A percentile compares a stretch with the other conserved stretches of the same genome.
Evolutionary conservation across 352 stramenopile genomes (phyloP).

Genomic region (Pythium sukuiense): DNA sequence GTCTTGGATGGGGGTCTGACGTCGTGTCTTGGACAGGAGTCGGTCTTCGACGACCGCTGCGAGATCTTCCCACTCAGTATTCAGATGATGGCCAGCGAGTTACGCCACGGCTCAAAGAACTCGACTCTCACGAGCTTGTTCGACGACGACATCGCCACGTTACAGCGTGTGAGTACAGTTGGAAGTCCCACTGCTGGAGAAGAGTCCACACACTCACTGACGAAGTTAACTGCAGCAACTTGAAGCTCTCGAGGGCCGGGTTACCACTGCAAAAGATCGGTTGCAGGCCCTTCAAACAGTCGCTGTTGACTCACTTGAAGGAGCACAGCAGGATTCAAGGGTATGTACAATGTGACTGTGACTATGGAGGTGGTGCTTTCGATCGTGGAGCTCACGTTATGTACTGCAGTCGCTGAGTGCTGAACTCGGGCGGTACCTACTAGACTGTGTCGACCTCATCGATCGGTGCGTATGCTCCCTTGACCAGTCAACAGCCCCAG

Average conservation of each 20-base stretch:
- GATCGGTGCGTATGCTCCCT: slow-evolving; percentile 19
- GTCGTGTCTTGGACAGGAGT: slow-evolving; percentile 20
- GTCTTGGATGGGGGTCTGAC: no score
- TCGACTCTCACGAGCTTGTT: slow-evolving; percentile 10
- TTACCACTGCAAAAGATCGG: slow-evolving; percentile 16
- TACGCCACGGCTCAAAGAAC: slow-evolving; percentile 5
- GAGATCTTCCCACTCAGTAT: slow-evolving; percentile 45
- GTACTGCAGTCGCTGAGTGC: slow-evolving; percentile 26
- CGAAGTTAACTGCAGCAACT: slow-evolving; percentile 19
- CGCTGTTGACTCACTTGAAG: slow-evolving; percentile 2
- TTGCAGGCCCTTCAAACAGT: slow-evolving; percentile 18
- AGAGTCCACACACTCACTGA: neutral
- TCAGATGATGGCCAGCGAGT: slow-evolving; percentile 33
- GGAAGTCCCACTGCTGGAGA: neutral
- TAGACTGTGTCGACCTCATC: slow-evolving; percentile 34
- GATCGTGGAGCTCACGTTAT: neutral
- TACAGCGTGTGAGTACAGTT: slow-evolving; percentile 2
- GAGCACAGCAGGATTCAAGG: slow-evolving; percentile 19
- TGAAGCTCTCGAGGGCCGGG: slow-evolving; percentile 16
- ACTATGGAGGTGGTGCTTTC: neutral
- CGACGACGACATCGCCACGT: slow-evolving; percentile 25
- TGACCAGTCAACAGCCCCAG: no score
- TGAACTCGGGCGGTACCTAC: slow-evolving; percentile 31
- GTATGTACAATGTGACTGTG: neutral
- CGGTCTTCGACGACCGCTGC: slow-evolving; percentile 33